Evolutionary conservation across 768 basidiomycete genomes (phyloP).

Genomic region (Lactarius hatsudake): DNA sequence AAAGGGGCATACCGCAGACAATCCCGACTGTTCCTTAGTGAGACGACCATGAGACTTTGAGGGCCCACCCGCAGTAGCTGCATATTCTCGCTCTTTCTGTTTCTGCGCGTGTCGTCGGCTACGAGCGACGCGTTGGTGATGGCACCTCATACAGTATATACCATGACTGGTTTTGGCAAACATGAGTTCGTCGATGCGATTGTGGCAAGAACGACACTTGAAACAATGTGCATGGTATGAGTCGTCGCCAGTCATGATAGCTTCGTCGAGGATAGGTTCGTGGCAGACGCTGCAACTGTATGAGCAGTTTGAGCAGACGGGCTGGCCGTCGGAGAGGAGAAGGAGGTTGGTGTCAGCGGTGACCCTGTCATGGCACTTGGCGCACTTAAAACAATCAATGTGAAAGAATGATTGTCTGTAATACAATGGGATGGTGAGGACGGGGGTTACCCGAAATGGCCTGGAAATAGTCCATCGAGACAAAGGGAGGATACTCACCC

Average conservation of each 20-base stretch:
- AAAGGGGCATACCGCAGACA: constrained; percentile 32
- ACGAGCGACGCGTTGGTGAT: constrained; percentile 94
- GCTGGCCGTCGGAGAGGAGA: constrained; percentile 94
- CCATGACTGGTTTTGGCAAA: constrained; percentile 98
- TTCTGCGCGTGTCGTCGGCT: constrained; percentile 90
- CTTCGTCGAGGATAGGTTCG: constrained; percentile 94
- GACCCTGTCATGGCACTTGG: constrained; percentile 90
- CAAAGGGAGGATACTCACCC: constrained; percentile 51
- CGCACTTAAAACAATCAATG: constrained; percentile 94
- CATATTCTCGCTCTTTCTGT: constrained; percentile 55
- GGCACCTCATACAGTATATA: constrained; percentile 98
- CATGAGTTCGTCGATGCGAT: constrained; percentile 94
- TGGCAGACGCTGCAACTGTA: constrained; percentile 96
- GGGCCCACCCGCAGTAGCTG: constrained; percentile 45
- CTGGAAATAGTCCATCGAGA: not conserved
- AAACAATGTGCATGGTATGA: constrained; percentile 99
- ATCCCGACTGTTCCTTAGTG: constrained; percentile 34
- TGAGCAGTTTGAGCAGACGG: constrained; percentile 90
- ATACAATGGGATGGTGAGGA: constrained; percentile 5
- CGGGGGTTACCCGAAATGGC: not conserved
- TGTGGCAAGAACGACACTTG: constrained; percentile 93
- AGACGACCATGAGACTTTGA: constrained; percentile 33
- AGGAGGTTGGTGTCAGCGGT: constrained; percentile 97
- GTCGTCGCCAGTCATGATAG: constrained; percentile 99
- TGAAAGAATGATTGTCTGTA: constrained; percentile 90